A percentile compares a stretch with the other conserved stretches of the same genome.
These are phyloP conservation scores for Begonia peltatifolia DNA, from an alignment of 306 rosid genomes.

Conservation along the genomic window DNA sequence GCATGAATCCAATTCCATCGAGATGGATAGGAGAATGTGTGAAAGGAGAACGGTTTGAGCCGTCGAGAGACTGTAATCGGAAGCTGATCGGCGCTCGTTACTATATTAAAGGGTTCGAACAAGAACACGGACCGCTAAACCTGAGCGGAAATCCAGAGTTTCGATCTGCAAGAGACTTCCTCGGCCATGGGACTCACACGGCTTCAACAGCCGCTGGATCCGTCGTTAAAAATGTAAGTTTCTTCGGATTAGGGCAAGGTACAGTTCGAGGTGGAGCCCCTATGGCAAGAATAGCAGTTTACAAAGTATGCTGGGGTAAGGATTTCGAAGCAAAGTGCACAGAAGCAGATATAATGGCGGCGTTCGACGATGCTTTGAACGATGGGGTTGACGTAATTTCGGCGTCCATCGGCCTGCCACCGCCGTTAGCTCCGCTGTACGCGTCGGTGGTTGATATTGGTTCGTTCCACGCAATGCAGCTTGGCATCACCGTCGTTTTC, in stretches of 20 bases:
- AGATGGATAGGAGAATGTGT: constrained; percentile 37
- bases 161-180: constrained; percentile 31
- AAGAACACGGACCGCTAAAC: constrained; percentile 16
- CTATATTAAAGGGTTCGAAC: constrained; percentile 39
- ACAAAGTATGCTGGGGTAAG: constrained; percentile 42
- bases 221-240: constrained; percentile 16
- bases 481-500: constrained; percentile 36
- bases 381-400: constrained; percentile 47
- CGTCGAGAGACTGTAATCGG: constrained; percentile 27
- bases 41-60: constrained; percentile 25
- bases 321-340: constrained; percentile 19
- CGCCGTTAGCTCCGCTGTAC: constrained; percentile 22
- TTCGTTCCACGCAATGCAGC: constrained; percentile 42
- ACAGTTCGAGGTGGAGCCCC: constrained; percentile 45
- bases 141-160: constrained; percentile 24
- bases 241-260: constrained; percentile 24
- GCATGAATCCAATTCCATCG: constrained; percentile 25
- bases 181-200: constrained; percentile 53
- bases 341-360: constrained; percentile 41
- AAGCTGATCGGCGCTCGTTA: constrained; percentile 46
- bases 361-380: constrained; percentile 38
- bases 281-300: constrained; percentile 34
- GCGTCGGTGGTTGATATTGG: constrained; percentile 20
- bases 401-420: constrained; percentile 24
- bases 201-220: constrained; percentile 50